A percentile compares a stretch with the other conserved stretches of the same genome.
Evolutionary conservation across 495 filamentous ascomycete species (phyloP).

Genomic region (Penicillium atrosanguineum): DNA sequence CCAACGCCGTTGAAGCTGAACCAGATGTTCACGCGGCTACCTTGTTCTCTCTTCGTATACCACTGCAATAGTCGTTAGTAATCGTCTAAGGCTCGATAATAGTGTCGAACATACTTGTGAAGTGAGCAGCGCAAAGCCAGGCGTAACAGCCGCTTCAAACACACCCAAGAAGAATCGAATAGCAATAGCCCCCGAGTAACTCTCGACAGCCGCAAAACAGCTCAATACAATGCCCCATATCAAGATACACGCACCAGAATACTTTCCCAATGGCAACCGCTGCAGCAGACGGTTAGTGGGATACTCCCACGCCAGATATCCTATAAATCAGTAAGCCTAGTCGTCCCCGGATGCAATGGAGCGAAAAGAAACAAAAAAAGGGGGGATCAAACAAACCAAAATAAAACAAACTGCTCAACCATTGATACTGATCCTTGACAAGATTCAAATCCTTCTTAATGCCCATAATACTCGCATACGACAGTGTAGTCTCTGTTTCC

Average conservation of each 20-base stretch:
- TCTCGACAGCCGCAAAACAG: slow-evolving; percentile 51
- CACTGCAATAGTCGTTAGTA: slow-evolving; percentile 34
- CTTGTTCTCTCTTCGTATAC: slow-evolving; percentile 62
- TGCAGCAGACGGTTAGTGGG: slow-evolving; percentile 61
- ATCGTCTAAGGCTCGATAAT: not conserved
- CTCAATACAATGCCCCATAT: slow-evolving; percentile 57
- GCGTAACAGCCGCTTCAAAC: slow-evolving; percentile 61
- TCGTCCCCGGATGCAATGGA: not conserved
- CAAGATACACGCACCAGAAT: slow-evolving; percentile 54
- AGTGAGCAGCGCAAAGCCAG: slow-evolving; percentile 62
- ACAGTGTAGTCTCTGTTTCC: slow-evolving; percentile 56
- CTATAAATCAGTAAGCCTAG: slow-evolving; percentile 14
- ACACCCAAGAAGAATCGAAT: slow-evolving; percentile 61
- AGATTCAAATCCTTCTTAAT: slow-evolving; percentile 50
- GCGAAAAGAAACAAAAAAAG: not conserved
- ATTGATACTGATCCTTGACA: slow-evolving; percentile 46
- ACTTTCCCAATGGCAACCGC: slow-evolving; percentile 57
- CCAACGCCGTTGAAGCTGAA: slow-evolving; percentile 63
- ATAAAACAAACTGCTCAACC: slow-evolving; percentile 60
- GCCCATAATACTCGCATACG: slow-evolving; percentile 63
- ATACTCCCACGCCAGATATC: slow-evolving; percentile 65
- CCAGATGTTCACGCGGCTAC: slow-evolving; percentile 57
- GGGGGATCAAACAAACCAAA: slow-evolving; percentile 40
- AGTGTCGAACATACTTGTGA: slow-evolving; percentile 34
- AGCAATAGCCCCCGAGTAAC: slow-evolving; percentile 48